phyloP scores from a whole-genome alignment of 2,329 filamentous ascomycete genomes.

The Penicillium nordicum region DNA sequence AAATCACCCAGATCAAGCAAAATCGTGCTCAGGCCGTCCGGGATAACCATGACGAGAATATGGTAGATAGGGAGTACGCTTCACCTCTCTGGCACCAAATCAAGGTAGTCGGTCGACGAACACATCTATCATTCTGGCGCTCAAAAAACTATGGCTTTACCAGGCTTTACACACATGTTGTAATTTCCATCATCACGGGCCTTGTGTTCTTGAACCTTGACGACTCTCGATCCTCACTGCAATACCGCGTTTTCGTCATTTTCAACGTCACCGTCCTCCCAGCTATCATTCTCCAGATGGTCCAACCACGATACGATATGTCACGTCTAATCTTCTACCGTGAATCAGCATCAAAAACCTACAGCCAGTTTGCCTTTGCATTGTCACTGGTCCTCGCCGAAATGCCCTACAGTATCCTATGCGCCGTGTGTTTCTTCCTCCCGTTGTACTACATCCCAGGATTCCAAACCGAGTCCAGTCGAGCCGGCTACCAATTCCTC shows the following conservation, averaged over 20 bases:
- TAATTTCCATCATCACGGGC: conserved; percentile 73
- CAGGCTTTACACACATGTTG: conserved; percentile 77
- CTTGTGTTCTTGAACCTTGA: conserved; percentile 76
- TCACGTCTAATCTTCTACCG: conserved; percentile 80
- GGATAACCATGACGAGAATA: conserved; percentile 34
- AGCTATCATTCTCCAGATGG: conserved; percentile 76
- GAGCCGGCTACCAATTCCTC: conserved; percentile 83
- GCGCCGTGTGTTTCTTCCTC: conserved; percentile 75
- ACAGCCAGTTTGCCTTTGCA: conserved; percentile 75
- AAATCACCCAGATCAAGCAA: conserved; percentile 65
- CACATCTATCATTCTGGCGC: conserved; percentile 77
- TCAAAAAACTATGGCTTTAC: conserved; percentile 88
- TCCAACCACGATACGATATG: conserved; percentile 79
- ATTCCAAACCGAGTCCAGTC: conserved; percentile 58
- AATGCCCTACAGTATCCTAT: conserved; percentile 77
- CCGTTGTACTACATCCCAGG: conserved; percentile 83
- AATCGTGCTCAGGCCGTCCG: conserved; percentile 52
- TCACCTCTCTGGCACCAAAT: conserved; percentile 77
- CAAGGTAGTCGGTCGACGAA: conserved; percentile 68
- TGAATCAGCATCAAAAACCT: conserved; percentile 81
- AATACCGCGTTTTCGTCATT: conserved; percentile 84
- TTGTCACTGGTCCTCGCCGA: conserved; percentile 76
- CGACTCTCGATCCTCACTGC: conserved; percentile 69
- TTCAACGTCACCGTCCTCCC: conserved; percentile 84
- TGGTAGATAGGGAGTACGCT: conserved; percentile 72